Conservation (phyloP, 495 filamentous ascomycete species). For the Aspergillus hancockii region DNA sequence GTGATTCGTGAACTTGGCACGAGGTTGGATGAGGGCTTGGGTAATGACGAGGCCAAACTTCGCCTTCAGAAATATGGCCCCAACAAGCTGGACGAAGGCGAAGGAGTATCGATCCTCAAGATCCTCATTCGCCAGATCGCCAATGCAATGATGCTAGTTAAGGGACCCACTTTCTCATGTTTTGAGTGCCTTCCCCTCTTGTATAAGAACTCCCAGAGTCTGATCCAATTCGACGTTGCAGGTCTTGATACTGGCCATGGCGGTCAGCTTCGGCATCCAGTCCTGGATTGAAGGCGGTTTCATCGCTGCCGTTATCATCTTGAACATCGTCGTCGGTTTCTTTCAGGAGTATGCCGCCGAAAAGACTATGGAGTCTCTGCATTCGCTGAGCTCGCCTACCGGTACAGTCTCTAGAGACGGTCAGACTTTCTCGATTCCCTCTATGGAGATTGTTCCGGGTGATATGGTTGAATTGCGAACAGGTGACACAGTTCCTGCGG, state of each 20-base stretch:
- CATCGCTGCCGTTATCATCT: conserved; percentile 61
- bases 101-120: conserved; percentile 57
- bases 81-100: conserved; percentile 62
- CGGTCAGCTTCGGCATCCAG: conserved; percentile 65
- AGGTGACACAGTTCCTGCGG: conserved; percentile 81
- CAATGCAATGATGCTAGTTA: conserved; percentile 67
- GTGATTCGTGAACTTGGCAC: conserved; percentile 58
- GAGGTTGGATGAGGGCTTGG: conserved; percentile 62
- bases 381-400: conserved; percentile 62
- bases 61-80: conserved; percentile 58
- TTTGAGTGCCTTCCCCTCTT: conserved; percentile 2
- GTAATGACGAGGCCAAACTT: conserved; percentile 51
- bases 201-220: conserved; percentile 19
- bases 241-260: conserved; percentile 70
- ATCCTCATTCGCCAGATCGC: conserved; percentile 64
- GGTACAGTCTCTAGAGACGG: conserved; percentile 58
- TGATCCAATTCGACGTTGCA: conserved; percentile 35
- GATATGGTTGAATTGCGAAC: conserved; percentile 77
- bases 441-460: conserved; percentile 59
- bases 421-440: conserved; percentile 52
- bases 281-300: conserved; percentile 75
- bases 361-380: conserved; percentile 74
- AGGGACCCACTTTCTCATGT: conserved; percentile 11
- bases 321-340: conserved; percentile 70
- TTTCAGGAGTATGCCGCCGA: conserved; percentile 71